Percentiles rank a stretch among this genome's conserved stretches.
phyloP scores from a whole-genome alignment of 768 basidiomycete genomes.

The Pulveroboletus ravenelii region DNA sequence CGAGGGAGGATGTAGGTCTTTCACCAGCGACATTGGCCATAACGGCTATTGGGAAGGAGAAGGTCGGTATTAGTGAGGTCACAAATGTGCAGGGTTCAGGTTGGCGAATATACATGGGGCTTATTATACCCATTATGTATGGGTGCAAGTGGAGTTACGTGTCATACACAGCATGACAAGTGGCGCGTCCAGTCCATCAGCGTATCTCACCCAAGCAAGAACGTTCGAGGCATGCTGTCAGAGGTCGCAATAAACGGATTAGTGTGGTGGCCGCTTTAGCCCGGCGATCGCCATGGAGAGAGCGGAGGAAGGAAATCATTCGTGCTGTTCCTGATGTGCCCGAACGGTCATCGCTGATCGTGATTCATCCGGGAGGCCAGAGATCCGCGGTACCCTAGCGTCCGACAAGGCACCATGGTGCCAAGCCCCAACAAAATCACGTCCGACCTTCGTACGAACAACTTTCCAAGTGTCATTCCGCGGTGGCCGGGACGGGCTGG shows the following conservation, averaged over 20 bases:
- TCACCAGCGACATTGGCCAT: conserved; percentile 10
- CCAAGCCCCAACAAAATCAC: too few relatives aligned
- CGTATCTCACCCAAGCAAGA: neutral
- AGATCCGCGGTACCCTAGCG: neutral
- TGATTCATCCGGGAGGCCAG: too few relatives aligned
- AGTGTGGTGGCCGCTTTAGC: neutral
- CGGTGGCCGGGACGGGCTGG: neutral
- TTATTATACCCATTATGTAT: conserved; percentile 8
- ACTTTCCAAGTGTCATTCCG: too few relatives aligned
- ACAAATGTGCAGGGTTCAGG: neutral
- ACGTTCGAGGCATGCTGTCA: conserved; percentile 9
- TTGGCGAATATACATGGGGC: neutral
- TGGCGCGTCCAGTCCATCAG: neutral
- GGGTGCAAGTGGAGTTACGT: neutral
- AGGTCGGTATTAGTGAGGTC: neutral
- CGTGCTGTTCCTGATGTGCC: neutral
- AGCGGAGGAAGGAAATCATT: neutral
- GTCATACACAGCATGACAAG: neutral
- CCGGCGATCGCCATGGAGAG: conserved; percentile 9
- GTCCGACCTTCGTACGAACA: too few relatives aligned
- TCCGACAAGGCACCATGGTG: too few relatives aligned
- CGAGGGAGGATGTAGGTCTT: conserved; percentile 14
- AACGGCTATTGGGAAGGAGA: neutral
- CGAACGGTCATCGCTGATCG: neutral
- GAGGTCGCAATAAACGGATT: neutral